These are phyloP conservation scores for Turritis glabra DNA, from an alignment of 345 rosid genomes.

Conservation along the genomic window DNA sequence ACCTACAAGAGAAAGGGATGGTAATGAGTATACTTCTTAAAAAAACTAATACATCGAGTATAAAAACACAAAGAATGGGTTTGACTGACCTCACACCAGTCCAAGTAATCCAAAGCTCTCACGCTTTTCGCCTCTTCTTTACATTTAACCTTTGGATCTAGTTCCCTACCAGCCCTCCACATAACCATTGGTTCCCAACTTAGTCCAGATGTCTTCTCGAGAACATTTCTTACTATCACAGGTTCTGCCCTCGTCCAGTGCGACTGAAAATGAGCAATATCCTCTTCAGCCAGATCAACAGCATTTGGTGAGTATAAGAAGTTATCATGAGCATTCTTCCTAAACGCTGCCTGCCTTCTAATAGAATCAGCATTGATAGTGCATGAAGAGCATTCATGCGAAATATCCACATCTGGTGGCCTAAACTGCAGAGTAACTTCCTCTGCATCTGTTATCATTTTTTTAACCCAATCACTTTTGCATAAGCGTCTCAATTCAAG, in stretches of 20 bases:
- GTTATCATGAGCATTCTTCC: conserved; percentile 55
- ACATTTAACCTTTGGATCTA: conserved; percentile 32
- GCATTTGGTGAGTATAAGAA: conserved; percentile 67
- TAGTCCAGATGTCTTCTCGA: conserved; percentile 60
- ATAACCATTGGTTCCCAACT: conserved; percentile 95
- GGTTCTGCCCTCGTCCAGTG: conserved; percentile 85
- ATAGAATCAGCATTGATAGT: conserved; percentile 28
- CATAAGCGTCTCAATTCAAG: conserved; percentile 57
- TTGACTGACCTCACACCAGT: conserved; percentile 46
- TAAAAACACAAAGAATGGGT: not conserved
- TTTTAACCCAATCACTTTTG: conserved; percentile 43
- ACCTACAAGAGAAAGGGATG: conserved; percentile 45
- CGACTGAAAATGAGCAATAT: conserved; percentile 64
- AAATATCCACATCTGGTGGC: conserved; percentile 36
- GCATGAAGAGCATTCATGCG: conserved; percentile 53
- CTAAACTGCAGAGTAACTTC: conserved; percentile 42
- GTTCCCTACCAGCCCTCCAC: conserved; percentile 78
- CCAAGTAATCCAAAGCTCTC: conserved; percentile 64
- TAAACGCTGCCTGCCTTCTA: conserved; percentile 54
- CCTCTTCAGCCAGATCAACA: conserved; percentile 44
- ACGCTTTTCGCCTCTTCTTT: conserved; percentile 38
- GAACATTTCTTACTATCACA: conserved; percentile 58
- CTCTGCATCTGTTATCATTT: conserved; percentile 54
- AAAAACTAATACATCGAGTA: not conserved
- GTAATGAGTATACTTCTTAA: not conserved